Conservation (phyloP, 805 yeast genomes). For the Kodamaea laetipori region DNA sequence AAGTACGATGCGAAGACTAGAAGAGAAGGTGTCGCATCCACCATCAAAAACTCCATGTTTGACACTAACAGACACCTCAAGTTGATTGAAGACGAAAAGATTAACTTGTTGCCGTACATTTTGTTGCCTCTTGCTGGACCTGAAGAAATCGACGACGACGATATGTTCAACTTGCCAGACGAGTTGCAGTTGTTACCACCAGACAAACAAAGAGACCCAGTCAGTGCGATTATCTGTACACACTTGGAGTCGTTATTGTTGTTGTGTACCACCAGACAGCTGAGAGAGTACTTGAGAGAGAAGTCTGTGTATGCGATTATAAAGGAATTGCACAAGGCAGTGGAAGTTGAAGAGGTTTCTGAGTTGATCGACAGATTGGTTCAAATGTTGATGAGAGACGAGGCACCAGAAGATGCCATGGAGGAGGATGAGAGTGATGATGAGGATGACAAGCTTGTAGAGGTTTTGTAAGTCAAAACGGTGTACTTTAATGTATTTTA, state of each 20-base stretch:
- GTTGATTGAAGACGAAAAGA: constrained; percentile 59
- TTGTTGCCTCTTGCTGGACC: constrained; percentile 81
- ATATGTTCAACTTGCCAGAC: constrained; percentile 83
- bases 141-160: constrained; percentile 76
- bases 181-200: constrained; percentile 78
- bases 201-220: constrained; percentile 77
- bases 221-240: constrained; percentile 59
- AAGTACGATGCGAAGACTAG: constrained; percentile 74
- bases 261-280: constrained; percentile 70
- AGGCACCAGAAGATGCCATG: constrained; percentile 47
- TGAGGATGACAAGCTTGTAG: constrained; percentile 54
- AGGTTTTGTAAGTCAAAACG: constrained; percentile 43
- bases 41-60: constrained; percentile 86
- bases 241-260: constrained; percentile 81
- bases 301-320: constrained; percentile 83
- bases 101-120: constrained; percentile 79
- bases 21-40: constrained; percentile 90
- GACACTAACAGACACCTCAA: constrained; percentile 68
- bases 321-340: constrained; percentile 76
- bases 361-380: constrained; percentile 84
- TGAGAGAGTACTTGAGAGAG: constrained; percentile 76
- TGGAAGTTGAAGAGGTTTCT: constrained; percentile 45
- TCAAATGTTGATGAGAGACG: constrained; percentile 92
- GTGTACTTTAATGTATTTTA: background rate
- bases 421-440: constrained; percentile 48